Evolutionary conservation across 2,329 filamentous ascomycete genomes (phyloP).

Genomic region (Helicocarpus griseus): DNA sequence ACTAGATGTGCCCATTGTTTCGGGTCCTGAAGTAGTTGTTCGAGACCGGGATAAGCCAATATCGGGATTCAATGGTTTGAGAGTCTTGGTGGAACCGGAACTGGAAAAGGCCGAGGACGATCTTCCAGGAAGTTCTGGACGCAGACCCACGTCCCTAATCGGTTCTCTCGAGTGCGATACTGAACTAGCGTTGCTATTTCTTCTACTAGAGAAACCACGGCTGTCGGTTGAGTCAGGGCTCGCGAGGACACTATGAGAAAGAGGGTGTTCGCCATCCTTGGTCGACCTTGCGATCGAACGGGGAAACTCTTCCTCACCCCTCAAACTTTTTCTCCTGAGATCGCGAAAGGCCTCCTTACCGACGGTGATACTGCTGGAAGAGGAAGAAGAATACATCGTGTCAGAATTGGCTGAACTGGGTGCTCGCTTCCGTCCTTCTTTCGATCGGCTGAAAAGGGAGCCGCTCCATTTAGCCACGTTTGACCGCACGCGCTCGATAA

Average conservation of each 20-base stretch:
- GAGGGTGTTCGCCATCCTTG: constrained; percentile 56
- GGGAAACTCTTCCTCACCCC: constrained; percentile 44
- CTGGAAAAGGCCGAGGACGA: constrained; percentile 36
- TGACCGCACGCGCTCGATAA: constrained; percentile 75
- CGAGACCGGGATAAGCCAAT: constrained; percentile 15
- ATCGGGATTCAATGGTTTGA: constrained; percentile 27
- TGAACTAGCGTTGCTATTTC: constrained; percentile 7
- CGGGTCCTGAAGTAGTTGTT: constrained; percentile 20
- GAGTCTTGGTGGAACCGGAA: constrained; percentile 37
- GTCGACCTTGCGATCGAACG: constrained; percentile 31
- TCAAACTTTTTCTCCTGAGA: constrained; percentile 46
- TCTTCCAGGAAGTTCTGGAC: constrained; percentile 32
- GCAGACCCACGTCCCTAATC: constrained; percentile 18
- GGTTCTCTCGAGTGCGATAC: constrained; percentile 9
- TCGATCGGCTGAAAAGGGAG: constrained; percentile 40
- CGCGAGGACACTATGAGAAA: constrained; percentile 64
- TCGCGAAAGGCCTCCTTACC: constrained; percentile 42
- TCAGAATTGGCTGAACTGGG: constrained; percentile 45
- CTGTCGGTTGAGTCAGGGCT: constrained; percentile 48
- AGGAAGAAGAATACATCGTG: constrained; percentile 47
- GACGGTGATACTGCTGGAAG: constrained; percentile 46
- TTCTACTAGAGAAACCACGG: constrained; percentile 30
- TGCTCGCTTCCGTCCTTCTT: constrained; percentile 40
- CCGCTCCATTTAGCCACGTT: constrained; percentile 59
- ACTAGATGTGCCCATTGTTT: constrained; percentile 23